A percentile compares a stretch with the other conserved stretches of the same genome.
These are phyloP conservation scores for Mortierella sp. DNA, from an alignment of 371 early-diverging fungal genomes.

Conservation along the genomic window DNA sequence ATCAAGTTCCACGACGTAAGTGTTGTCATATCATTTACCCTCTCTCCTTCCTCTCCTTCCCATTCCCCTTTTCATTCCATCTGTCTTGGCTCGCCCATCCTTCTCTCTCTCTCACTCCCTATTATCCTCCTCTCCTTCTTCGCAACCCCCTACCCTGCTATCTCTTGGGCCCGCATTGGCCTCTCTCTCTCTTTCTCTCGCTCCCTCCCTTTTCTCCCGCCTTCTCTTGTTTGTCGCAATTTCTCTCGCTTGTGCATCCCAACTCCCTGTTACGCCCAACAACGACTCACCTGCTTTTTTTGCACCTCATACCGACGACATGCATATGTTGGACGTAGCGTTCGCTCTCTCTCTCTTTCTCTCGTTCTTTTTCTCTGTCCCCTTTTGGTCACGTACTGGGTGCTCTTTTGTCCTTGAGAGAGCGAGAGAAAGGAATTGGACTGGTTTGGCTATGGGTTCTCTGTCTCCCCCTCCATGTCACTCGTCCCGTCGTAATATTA, in stretches of 20 bases:
- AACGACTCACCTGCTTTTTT: neutral
- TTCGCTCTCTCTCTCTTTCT: neutral
- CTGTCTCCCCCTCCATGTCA: neutral
- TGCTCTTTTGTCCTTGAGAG: neutral
- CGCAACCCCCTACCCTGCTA: neutral
- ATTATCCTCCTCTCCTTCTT: neutral
- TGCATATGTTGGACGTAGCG: neutral
- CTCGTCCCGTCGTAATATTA: neutral
- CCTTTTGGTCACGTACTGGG: neutral
- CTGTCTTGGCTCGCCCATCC: neutral
- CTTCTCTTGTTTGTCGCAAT: neutral
- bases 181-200: neutral
- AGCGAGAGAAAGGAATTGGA: neutral
- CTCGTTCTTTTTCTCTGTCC: neutral
- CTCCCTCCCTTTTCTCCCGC: neutral
- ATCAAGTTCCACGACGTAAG: slow-evolving; percentile 53
- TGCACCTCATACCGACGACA: neutral
- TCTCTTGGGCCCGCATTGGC: neutral
- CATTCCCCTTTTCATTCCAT: neutral
- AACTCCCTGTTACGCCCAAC: neutral
- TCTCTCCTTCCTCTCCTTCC: neutral
- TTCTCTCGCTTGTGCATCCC: neutral
- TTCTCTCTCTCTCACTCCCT: neutral
- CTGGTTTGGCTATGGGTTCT: neutral
- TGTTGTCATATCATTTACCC: neutral